Evolutionary conservation across 2,329 filamentous ascomycete genomes (phyloP), one percentile per base, ranked within the genome.

Genomic region (Chalara sp.): DNA sequence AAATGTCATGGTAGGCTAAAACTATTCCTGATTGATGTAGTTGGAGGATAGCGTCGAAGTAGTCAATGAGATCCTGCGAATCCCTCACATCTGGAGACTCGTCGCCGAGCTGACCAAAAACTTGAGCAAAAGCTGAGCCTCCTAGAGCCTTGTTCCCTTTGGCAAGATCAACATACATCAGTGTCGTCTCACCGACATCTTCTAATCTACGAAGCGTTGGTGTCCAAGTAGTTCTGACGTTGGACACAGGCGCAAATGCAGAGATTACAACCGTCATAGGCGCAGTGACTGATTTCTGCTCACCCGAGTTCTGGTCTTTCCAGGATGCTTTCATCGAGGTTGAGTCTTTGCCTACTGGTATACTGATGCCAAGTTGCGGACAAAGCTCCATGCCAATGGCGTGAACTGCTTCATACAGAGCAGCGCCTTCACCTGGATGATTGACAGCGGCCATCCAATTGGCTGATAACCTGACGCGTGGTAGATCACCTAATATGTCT

Each of bases 381-480:
- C 93, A 99, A 6, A 99, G 76, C 45, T 95, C 87, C 81, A 96
- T 86, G 46, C 91, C 91, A 52, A 96, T 90, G 7, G 92, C 90
- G 65, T 95, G 81, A 2, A 96, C 93, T 32, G 91, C 93, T 68
- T 96, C 89, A 63, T 96, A 97, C 32, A 97, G 77, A 12, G 86
- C 89, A 39, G 92, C 91, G 40, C 89, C 91, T 69, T 99, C 93
- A 44, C 93, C 93, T 28, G 88, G 85, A 67, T 96, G 90, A 65
- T 84, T 90, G 54, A 91, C 88, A n/a, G 92, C 92, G 3, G 90
- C 91, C 93, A 97, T 97, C 92, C 92, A 99, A 72, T 99, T 97
- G 46, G 92, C 92, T 3, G 91, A 96, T 7, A 97, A 79, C 66
- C 92, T 86, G 55, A 97, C 84, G 42, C 88, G 83, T 53, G 80